Evolutionary conservation across 257 asterid species (phyloP).

Genomic region (Capsicum rhomboideum): DNA sequence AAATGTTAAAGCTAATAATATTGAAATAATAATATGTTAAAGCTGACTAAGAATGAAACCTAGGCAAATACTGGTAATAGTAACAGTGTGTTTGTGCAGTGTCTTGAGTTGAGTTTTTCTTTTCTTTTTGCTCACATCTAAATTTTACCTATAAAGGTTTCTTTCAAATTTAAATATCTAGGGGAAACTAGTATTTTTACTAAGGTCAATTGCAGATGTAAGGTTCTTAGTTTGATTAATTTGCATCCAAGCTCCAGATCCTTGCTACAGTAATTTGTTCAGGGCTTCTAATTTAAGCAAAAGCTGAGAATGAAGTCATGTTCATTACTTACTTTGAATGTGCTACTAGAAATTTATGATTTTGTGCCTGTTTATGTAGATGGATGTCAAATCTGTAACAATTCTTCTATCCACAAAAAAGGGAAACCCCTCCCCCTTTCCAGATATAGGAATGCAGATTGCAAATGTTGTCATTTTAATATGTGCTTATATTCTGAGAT

Average conservation of each 20-base stretch:
- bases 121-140: background rate
- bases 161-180: background rate
- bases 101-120: background rate
- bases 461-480: background rate
- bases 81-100: background rate
- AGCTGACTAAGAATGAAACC: background rate
- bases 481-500: constrained; percentile 7
- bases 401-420: background rate
- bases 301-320: background rate
- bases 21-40: background rate
- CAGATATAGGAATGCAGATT: background rate
- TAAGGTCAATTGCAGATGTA: background rate
- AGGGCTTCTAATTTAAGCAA: background rate
- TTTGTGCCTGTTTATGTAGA: background rate
- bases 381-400: background rate
- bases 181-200: background rate
- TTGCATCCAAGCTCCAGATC: background rate
- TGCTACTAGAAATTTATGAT: background rate
- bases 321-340: background rate
- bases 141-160: background rate
- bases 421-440: background rate
- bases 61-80: background rate
- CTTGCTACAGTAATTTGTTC: background rate
- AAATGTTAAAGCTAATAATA: background rate
- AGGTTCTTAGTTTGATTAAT: background rate